Evolutionary conservation across 1,139 yeast species (phyloP), one percentile per base, ranked within the genome.

Genomic region (Blastobotrys buckinghamii): DNA sequence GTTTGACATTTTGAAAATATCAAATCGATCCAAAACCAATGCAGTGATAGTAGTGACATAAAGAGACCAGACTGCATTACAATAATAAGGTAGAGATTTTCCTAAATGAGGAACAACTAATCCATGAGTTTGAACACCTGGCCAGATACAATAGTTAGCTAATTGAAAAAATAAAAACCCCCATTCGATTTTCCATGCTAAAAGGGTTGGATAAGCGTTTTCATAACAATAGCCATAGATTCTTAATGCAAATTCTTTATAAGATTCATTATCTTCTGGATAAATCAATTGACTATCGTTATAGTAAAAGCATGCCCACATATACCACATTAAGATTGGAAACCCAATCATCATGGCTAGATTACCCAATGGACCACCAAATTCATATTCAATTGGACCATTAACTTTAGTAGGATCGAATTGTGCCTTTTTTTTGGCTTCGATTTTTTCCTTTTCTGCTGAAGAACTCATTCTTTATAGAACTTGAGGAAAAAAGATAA

Each of bases 71-170:
- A 86, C 78, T 1, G 98, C 97, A 66, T 90, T 92, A 70, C 98
- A 94, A 69, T 73, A 90, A 73, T 92, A 92, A 13, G 94, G 94
- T 66, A 92, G 76, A 61, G 89, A 95, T 62, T 78, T 78, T 55
- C 84, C 75, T 69, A 85, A 72, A 64, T 92, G 97, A 10, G 78
- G 75, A 64, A 92, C 79, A 8, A 96, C 96, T 63, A 88, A 95
- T 39, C 98, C 98, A 67, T 88, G 83, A 38, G 96, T 84, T 90
- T 94, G 86, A 42, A 92, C 73, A 48, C 98, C 98, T 6, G 98
- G 98, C 60, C 90, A 74, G n/a, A 84, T 80, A 60, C 85, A 81
- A 68, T 92, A 92, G 59, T 89, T 83, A 20, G 77, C 55, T 12
- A 76, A 82, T 70, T 92, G 97, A 48, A 79, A 67, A n/a, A 78